Evolutionary conservation across 2,329 filamentous ascomycete species (phyloP).

Genomic region (Fusarium buxicola): DNA sequence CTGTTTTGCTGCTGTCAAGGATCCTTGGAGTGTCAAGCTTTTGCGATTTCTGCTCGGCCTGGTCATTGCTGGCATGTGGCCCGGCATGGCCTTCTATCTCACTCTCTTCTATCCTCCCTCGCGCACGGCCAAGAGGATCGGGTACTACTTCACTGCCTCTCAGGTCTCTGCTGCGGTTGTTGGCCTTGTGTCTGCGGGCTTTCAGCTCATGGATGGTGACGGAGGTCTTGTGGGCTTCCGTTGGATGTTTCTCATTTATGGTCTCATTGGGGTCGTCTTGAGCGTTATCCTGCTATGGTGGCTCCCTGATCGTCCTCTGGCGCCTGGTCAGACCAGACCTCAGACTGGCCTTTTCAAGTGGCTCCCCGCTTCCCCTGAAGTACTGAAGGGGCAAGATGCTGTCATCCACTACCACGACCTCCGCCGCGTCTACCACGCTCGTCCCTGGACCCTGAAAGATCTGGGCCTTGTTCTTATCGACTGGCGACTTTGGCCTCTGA

Average conservation of each 20-base stretch:
- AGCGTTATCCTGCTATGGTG: constrained; percentile 86
- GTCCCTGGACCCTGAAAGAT: constrained; percentile 79
- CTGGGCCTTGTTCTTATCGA: constrained; percentile 78
- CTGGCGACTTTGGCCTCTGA: constrained; percentile 88
- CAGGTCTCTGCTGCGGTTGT: constrained; percentile 92
- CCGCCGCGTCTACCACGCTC: constrained; percentile 80
- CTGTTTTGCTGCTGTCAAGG: constrained; percentile 84
- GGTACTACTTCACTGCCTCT: constrained; percentile 88
- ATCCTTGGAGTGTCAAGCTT: constrained; percentile 89
- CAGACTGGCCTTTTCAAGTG: constrained; percentile 68
- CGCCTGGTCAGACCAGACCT: constrained; percentile 72
- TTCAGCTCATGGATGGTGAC: constrained; percentile 88
- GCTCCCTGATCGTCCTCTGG: constrained; percentile 84
- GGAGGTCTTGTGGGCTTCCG: constrained; percentile 83
- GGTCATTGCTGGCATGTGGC: constrained; percentile 95
- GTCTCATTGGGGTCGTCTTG: constrained; percentile 77
- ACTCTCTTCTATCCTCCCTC: constrained; percentile 93
- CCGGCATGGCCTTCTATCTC: constrained; percentile 92
- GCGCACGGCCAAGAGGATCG: constrained; percentile 87
- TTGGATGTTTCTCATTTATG: constrained; percentile 94
- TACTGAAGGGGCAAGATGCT: constrained; percentile 81
- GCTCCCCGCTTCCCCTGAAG: constrained; percentile 76
- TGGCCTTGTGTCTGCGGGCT: constrained; percentile 88
- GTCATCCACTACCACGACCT: constrained; percentile 86
- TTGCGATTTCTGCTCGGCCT: constrained; percentile 86